Base-by-base conservation (phyloP, 1,284 basidiomycete genomes). In the Cutaneotrichosporon arboriforme region DNA sequence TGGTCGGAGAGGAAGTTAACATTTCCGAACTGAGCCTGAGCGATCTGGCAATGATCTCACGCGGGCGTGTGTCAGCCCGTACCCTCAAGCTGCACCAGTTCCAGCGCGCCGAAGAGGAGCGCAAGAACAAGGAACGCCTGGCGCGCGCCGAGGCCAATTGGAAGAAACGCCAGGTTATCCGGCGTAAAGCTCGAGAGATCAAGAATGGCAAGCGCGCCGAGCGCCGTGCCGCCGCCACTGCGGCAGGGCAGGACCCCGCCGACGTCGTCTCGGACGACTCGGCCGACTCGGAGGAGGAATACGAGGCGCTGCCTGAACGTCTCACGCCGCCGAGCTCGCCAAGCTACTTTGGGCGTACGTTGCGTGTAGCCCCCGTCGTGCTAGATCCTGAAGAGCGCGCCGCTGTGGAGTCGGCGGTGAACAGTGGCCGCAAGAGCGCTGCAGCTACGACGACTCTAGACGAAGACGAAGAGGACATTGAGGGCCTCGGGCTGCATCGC, bases 241-340 rank as follows among this genome's bases (percentile, higher is more conserved):
- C 60, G 33, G 22, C 49, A 2, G 69, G 65, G 1, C 51, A 51
- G 23, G 55, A 66, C 38, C 50, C 52, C 12, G 57, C 58, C 9
- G 63, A 56, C 14, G 57, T 56, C n/a, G 60, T 71, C 14, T 66
- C 64, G 14, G 60, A 52, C 15, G 70, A 72, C 51, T 66, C 67
- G 43, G 52, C 56, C 8, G 64, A 73, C 46, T 68, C 68, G 1
- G 69, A 69, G 17, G 64, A 66, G 38, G 70, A 72, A 34, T 71
- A 57, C 52, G 68, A 67, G 33, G 18, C 60, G 5, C 46, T 53
- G 14, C 71, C 71, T 8, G 68, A 73, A 20, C 58, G 68, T 34
- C 56, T 70, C 38, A 72, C 69, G 14, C 69, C 69, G n/a, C 64
- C 63, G 7, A 58, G 58, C 22, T 64, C 64, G 14, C 63, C 61